These are phyloP conservation scores for Hanseniaspora vineae DNA, from an alignment of 805 yeast genomes.

Conservation along the genomic window DNA sequence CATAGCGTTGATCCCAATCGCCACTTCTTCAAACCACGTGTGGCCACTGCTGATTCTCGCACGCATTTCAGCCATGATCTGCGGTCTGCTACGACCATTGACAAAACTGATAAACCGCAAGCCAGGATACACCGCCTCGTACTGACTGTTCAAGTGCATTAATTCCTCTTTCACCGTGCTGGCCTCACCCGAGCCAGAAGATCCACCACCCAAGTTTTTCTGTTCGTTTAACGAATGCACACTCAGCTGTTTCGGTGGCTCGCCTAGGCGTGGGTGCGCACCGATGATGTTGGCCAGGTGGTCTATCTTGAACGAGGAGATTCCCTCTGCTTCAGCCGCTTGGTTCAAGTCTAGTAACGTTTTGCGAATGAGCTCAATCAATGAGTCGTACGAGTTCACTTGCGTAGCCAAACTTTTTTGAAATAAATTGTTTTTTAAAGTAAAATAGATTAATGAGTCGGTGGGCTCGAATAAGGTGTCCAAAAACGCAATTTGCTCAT, in stretches of 20 bases:
- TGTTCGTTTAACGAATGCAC: constrained; percentile 64
- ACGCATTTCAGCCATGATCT: constrained; percentile 51
- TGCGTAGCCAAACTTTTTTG: constrained; percentile 1
- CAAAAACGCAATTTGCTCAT: constrained; percentile 8
- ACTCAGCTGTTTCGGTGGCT: constrained; percentile 32
- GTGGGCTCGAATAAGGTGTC: constrained; percentile 14
- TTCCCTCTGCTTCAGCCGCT: constrained; percentile 15
- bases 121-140: constrained; percentile 57
- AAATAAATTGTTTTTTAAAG: constrained; percentile 7
- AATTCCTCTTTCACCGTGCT: constrained; percentile 32
- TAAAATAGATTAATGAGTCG: constrained; percentile 10
- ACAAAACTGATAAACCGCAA: constrained; percentile 81
- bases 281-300: constrained; percentile 48
- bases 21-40: constrained; percentile 35
- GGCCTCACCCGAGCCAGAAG: constrained; percentile 26
- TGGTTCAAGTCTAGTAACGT: constrained; percentile 25
- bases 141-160: constrained; percentile 38
- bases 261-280: constrained; percentile 87
- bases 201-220: constrained; percentile 42
- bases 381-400: constrained; percentile 19
- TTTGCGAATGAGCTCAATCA: constrained; percentile 35
- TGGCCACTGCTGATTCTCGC: constrained; percentile 31
- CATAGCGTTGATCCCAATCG: constrained; percentile 73
- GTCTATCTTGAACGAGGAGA: constrained; percentile 11
- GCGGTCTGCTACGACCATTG: constrained; percentile 60